A percentile compares a stretch with the other conserved stretches of the same genome.
Evolutionary conservation across 768 basidiomycete genomes (phyloP).

Genomic region (Hysterangium stoloniferum): DNA sequence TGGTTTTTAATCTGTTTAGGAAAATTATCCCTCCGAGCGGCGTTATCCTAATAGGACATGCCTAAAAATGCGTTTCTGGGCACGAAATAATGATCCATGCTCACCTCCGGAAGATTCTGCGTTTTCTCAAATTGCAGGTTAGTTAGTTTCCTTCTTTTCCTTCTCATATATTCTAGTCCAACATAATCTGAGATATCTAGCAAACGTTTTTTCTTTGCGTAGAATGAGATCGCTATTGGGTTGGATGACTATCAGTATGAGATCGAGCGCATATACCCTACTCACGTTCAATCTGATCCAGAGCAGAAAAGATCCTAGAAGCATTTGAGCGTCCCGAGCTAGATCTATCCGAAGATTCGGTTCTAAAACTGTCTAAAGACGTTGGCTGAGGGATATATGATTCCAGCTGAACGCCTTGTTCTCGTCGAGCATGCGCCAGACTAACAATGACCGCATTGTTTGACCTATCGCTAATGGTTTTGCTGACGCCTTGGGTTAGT

Average conservation of each 20-base stretch:
- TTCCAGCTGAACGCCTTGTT: not conserved
- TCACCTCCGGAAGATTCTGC: no score
- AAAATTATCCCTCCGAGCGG: no score
- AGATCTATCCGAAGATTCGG: not conserved
- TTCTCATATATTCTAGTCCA: no score
- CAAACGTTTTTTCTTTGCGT: not conserved
- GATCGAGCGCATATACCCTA: not conserved
- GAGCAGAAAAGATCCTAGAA: not conserved
- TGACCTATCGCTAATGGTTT: not conserved
- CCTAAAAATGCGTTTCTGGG: no score
- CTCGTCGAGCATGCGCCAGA: constrained; percentile 19
- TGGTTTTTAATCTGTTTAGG: no score
- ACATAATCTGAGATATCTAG: constrained; percentile 7
- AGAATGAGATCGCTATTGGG: not conserved
- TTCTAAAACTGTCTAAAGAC: not conserved
- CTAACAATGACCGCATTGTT: constrained; percentile 15
- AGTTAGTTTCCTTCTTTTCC: no score
- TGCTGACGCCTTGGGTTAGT: constrained; percentile 24
- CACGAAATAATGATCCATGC: no score
- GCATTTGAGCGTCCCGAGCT: not conserved
- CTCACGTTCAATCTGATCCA: constrained; percentile 8
- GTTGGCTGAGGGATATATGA: not conserved
- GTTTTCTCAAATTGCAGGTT: no score
- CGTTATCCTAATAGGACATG: no score
- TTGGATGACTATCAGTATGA: not conserved